Base-by-base conservation (phyloP, 306 rosid genomes). In the Cucumis melo region DNA sequence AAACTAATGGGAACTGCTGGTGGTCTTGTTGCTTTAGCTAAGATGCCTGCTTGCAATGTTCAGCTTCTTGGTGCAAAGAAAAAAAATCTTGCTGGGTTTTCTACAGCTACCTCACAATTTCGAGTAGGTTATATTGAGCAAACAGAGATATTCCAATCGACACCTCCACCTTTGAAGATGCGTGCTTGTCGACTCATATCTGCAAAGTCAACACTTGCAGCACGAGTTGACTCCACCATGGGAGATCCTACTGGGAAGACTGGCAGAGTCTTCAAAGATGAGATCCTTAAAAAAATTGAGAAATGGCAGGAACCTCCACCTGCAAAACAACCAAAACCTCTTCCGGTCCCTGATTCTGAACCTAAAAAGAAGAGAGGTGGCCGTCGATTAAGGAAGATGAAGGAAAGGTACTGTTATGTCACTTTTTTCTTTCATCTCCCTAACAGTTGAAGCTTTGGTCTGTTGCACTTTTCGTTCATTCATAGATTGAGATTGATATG, bases 291-390 rank as follows among this genome's bases (percentile, higher is more conserved):
- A 82, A 94, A 94, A 80, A 94, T 94, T 84, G 99, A 94, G 87
- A 94, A 90, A 83, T 91, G 97, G 97, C 99, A 94, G 78, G 99
- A 94, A 82, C 98, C 96, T 39, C 98, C 98, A 51, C 98, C 98
- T 17, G 97, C 96, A 46, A 94, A 94, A 85, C 96, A 90, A 86
- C 95, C 97, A 27, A 94, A 87, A 77, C 97, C 98, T 60, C 96
- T 94, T 78, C 98, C 96, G 0, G 98, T 94, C 63, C 98, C 98
- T 78, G 97, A 94, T 84, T 94, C 97, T 36, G 96, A 94, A 78
- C 99, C 99, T 74, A 92, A 92, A 81, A 94, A 94, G 88, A 91
- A 90, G 91, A 94, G 98, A 85, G 99, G 97, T 44, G 60, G 80
- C 53, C 78, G 78, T 57, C 78, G 78, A 57, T 65, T 75, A 16